Evolutionary conservation across 805 yeast species (phyloP), one percentile per base, ranked within the genome.

Genomic region (Saccharomycopsis fodiens): DNA sequence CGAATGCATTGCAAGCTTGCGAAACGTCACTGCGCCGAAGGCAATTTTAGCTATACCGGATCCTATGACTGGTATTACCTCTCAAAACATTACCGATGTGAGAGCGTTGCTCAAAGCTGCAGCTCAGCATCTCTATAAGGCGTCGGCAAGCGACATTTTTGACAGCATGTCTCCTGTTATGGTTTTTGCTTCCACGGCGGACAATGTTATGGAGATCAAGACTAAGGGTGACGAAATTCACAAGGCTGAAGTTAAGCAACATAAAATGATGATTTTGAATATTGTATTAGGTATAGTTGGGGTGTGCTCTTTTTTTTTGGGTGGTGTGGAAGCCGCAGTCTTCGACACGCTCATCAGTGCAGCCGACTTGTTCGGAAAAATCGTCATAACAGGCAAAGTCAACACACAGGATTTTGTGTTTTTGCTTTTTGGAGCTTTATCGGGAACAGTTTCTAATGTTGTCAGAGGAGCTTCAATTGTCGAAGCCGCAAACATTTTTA

Each of bases 81-180:
- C 21, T 16, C 37, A 38, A 4, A 49, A 49, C 27, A 13, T 49
- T 10, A 49, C 50, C 4, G 27, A 49, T 15, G 19, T 45, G 27
- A 22, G 23, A 15, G 29, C 32, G 27, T 39, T 49, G 19, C n/a
- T 49, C 4, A 31, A 32, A 12, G 30, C 36, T 7, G 50, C 46
- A 12, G 21, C 36, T n/a, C 32, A 23, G 10, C 17, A 37, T 21
- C 37, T 45, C 22, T 44, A 35, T 6, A 42, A 42, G 12, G 39
- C 32, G 8, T 20, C 39, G 15, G 45, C 46, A 8, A 23, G 39
- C 7, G 52, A 49, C 32, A 25, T 49, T 8, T 16, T 41, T 17
- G 52, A 49, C 21, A 27, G 17, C 27, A 35, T 49, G 22, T 36
- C 25, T 13, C 52, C 52, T 20, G 41, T 49, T 2, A 16, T 41